These are phyloP conservation scores for Malus sylvestris DNA, from an alignment of 306 rosid genomes.

Conservation along the genomic window DNA sequence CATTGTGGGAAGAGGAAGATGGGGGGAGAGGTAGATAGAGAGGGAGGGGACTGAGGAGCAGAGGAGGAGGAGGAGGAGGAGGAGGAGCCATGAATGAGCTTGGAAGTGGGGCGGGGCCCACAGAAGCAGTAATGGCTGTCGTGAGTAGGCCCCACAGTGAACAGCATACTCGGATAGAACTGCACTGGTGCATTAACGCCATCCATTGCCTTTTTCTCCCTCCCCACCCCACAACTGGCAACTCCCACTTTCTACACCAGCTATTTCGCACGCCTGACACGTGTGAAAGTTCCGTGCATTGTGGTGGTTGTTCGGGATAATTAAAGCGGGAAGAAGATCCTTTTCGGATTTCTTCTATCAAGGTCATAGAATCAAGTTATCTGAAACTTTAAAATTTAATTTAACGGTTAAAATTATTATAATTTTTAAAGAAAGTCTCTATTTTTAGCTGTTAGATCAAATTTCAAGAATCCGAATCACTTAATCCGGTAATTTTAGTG, in stretches of 20 bases:
- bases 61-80: background rate
- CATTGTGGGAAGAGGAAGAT: background rate
- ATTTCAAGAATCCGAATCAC: fast-evolving
- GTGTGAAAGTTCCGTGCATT: background rate
- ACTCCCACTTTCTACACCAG: background rate
- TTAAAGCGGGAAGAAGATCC: background rate
- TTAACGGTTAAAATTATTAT: fast-evolving
- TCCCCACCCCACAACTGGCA: background rate
- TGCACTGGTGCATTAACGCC: conserved; percentile 57
- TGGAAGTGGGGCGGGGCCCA: conserved; percentile 54
- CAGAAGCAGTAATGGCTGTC: conserved; percentile 60
- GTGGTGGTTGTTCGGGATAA: background rate
- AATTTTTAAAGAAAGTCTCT: fast-evolving
- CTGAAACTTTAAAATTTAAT: fast-evolving
- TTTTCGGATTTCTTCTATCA: too few species aligned
- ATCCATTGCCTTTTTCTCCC: conserved; percentile 22
- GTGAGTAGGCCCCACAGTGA: conserved; percentile 32
- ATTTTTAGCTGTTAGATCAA: too few species aligned
- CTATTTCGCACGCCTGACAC: conserved; percentile 30
- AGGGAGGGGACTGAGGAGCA: background rate
- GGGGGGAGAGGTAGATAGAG: conserved; percentile 1
- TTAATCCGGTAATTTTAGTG: fast-evolving
- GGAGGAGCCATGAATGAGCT: conserved; percentile 53
- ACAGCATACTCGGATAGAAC: conserved; percentile 15
- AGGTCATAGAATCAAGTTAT: fast-evolving